A percentile compares a stretch with the other conserved stretches of the same genome.
Conservation (phyloP, 2,329 filamentous ascomycete genomes). For the Thelonectria discophora region DNA sequence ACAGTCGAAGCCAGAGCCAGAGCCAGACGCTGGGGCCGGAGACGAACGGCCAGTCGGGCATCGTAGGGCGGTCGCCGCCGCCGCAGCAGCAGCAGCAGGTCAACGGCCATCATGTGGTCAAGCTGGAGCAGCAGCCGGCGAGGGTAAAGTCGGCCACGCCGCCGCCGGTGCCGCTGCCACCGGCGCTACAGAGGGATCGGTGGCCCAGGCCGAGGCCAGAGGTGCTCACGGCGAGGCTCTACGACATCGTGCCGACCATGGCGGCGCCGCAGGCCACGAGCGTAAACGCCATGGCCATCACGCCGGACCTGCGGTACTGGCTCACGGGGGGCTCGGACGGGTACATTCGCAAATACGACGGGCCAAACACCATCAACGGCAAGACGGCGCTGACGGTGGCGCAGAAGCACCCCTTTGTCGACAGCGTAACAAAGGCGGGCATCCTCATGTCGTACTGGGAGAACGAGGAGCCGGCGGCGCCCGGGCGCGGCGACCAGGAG, state of each 20-base stretch:
- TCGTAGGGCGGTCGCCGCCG: slow-evolving; percentile 44
- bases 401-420: slow-evolving; percentile 95
- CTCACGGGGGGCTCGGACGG: slow-evolving; percentile 94
- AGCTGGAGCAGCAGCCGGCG: slow-evolving; percentile 32
- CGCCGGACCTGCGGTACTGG: slow-evolving; percentile 93
- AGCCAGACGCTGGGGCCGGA: slow-evolving; percentile 40
- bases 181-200: no score
- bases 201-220: slow-evolving; percentile 81
- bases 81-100: no score
- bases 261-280: slow-evolving; percentile 95
- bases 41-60: slow-evolving; percentile 46
- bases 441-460: slow-evolving; percentile 98
- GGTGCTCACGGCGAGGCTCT: slow-evolving; percentile 79
- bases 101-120: slow-evolving; percentile 49
- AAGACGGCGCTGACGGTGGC: slow-evolving; percentile 94
- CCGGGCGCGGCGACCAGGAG: slow-evolving; percentile 62
- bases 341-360: slow-evolving; percentile 97
- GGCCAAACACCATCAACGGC: slow-evolving; percentile 92
- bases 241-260: slow-evolving; percentile 97
- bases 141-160: slow-evolving; percentile 44
- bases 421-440: slow-evolving; percentile 94
- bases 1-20: slow-evolving; percentile 51
- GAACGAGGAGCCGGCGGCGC: slow-evolving; percentile 78
- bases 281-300: slow-evolving; percentile 91
- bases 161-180: slow-evolving; percentile 66